A percentile compares a stretch with the other conserved stretches of the same genome.
phyloP scores from a whole-genome alignment of 805 yeast genomes.

The Candida ipomoeae region DNA sequence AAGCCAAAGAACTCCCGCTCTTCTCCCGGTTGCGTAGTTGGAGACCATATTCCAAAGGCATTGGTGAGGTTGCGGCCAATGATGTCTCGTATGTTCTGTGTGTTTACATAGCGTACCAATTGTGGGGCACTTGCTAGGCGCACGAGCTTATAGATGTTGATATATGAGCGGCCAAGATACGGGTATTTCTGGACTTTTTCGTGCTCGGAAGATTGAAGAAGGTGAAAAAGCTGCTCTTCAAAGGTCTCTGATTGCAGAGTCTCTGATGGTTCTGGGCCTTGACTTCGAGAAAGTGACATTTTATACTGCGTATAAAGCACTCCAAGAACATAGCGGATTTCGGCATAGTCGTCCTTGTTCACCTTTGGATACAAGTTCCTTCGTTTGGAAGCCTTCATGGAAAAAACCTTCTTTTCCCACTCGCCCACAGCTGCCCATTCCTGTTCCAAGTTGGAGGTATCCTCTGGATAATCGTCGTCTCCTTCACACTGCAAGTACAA shows the following conservation, averaged over 20 bases:
- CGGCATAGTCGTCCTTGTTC: constrained; percentile 51
- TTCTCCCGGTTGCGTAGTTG: constrained; percentile 33
- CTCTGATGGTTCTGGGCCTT: background rate
- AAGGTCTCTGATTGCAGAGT: background rate
- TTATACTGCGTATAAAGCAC: constrained; percentile 10
- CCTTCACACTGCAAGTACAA: constrained; percentile 25
- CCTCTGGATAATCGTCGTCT: constrained; percentile 15
- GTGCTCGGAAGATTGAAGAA: constrained; percentile 50
- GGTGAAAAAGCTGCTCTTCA: constrained; percentile 26
- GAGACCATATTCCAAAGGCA: constrained; percentile 68
- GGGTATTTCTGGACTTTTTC: constrained; percentile 46
- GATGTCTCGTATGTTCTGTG: constrained; percentile 40
- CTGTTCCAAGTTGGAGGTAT: constrained; percentile 10
- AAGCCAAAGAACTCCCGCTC: constrained; percentile 56
- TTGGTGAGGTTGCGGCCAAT: constrained; percentile 61
- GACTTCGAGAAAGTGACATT: constrained; percentile 7
- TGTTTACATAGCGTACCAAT: constrained; percentile 33
- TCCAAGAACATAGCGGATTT: constrained; percentile 44
- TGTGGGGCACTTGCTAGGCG: constrained; percentile 33
- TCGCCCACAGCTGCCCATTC: constrained; percentile 37
- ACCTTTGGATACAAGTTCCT: constrained; percentile 34
- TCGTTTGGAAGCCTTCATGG: constrained; percentile 35
- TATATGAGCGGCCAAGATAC: constrained; percentile 43
- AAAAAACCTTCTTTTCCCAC: constrained; percentile 34
- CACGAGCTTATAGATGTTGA: constrained; percentile 46